These are phyloP conservation scores for Backusella circina DNA, from an alignment of 192 early-diverging fungal species.

Conservation along the genomic window DNA sequence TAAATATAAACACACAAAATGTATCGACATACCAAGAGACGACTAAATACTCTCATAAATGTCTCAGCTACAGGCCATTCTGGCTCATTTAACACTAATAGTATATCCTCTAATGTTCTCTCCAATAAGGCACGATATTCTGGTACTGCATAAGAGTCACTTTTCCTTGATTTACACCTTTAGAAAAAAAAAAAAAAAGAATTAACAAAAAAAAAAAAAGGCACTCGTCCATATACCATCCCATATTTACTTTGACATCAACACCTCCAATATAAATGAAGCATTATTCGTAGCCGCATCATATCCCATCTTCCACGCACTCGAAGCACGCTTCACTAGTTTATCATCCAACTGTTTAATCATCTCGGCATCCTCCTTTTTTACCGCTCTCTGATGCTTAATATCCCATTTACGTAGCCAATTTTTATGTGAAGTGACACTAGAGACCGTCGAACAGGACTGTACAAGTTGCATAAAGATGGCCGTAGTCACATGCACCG, in stretches of 20 bases:
- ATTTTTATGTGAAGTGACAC: slow-evolving; percentile 11
- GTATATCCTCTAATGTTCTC: slow-evolving; percentile 65
- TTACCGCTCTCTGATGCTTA: slow-evolving; percentile 9
- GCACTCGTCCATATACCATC: too few species aligned
- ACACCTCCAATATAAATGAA: slow-evolving; percentile 56
- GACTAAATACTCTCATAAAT: slow-evolving; percentile 61
- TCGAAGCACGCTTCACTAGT: not conserved
- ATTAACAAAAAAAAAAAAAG: slow-evolving; percentile 4
- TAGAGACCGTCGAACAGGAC: slow-evolving; percentile 32
- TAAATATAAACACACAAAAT: too few species aligned
- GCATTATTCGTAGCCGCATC: slow-evolving; percentile 56
- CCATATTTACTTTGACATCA: slow-evolving; percentile 48
- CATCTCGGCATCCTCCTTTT: not conserved
- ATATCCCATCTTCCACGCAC: slow-evolving; percentile 37
- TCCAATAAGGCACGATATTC: slow-evolving; percentile 78
- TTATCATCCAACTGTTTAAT: slow-evolving; percentile 1
- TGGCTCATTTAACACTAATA: slow-evolving; percentile 70
- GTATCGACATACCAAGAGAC: slow-evolving; percentile 60
- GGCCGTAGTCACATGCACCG: slow-evolving; percentile 69
- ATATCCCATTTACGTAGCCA: slow-evolving; percentile 29
- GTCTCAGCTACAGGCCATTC: slow-evolving; percentile 91
- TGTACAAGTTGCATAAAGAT: slow-evolving; percentile 74
- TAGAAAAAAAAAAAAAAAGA: slow-evolving; percentile 15
- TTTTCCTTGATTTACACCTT: slow-evolving; percentile 36
- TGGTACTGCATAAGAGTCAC: slow-evolving; percentile 51